Percentiles rank a stretch among this genome's conserved stretches.
phyloP scores from a whole-genome alignment of 1,139 yeast genomes.

The Meyerozyma carpophila region DNA sequence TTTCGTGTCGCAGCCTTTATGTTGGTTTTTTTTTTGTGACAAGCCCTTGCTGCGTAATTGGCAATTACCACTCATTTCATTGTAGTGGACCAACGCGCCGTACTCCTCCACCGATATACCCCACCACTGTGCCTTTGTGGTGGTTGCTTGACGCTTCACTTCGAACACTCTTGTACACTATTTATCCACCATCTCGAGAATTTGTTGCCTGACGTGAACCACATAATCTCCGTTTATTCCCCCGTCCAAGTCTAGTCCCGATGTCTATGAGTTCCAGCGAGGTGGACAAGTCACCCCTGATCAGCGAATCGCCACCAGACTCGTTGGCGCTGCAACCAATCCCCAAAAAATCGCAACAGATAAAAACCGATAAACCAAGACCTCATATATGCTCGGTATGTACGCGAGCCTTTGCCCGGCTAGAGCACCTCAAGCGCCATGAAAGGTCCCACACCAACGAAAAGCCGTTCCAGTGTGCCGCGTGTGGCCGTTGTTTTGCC shows the following conservation, averaged over 20 bases:
- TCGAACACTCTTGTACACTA: background rate
- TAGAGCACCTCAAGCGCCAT: conserved; percentile 28
- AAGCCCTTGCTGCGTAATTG: background rate
- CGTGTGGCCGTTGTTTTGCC: conserved; percentile 47
- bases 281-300: background rate
- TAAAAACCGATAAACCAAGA: conserved; percentile 59
- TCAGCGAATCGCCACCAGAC: background rate
- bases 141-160: background rate
- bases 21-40: conserved; percentile 1
- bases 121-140: background rate
- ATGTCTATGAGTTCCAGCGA: conserved; percentile 1
- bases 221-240: background rate
- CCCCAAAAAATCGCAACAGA: conserved; percentile 78
- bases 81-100: background rate
- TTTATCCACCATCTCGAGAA: background rate
- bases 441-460: conserved; percentile 31
- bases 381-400: conserved; percentile 26
- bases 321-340: conserved; percentile 53
- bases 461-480: conserved; percentile 41
- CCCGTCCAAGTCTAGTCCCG: background rate
- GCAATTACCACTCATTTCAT: background rate
- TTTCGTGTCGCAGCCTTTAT: conserved; percentile 1
- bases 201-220: background rate
- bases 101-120: background rate
- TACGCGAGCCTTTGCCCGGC: conserved; percentile 28